Base-by-base conservation (phyloP, 495 filamentous ascomycete species). In the Choiromyces venosus region DNA sequence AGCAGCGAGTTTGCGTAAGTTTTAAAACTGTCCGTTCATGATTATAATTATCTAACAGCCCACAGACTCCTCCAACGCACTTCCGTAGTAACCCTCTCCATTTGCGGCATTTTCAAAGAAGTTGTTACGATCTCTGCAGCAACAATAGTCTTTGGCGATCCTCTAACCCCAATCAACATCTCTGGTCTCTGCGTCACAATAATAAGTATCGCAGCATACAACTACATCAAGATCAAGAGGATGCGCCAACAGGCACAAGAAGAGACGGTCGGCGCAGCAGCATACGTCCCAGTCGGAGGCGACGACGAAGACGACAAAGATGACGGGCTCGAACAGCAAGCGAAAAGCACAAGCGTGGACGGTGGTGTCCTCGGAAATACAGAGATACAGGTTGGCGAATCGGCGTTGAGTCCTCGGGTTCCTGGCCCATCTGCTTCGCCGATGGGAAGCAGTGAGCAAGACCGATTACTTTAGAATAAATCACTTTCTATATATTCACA, bases 31-130 rank as follows among this genome's bases (percentile, higher is more conserved):
- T 18, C 64, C 37, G 6, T 36, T 36, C 67, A 42, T 35, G n/a
- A 39, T 29, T 33, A 37, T 44, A 33, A 29, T 46, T 64, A 16
- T 5, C 68, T 71, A 39, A 76, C 40, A 25, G n/a, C 10, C n/a
- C 36, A 33, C 40, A 80, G 79, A 37, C 87, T 99, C 38, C 86
- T 99, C 64, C 90, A 97, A 85, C 93, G 96, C 40, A 98, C 94
- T 6, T 93, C 91, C 8, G 96, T 99, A 69, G 96, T 99, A 66
- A 98, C 96, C 0, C 87, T 99, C 67, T 93, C 91, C 68, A 97
- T 99, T 71, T 96, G 93, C 75, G 96, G 96, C 66, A 99, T 98
- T 69, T 98, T 99, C 86, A 99, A 99, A 83, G 96, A 99, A 83
- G 96, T 97, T 16, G 90, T 99, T 69, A 99, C 96, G 8, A 98